Conservation (phyloP, 1,139 yeast genomes). For the Waltiozyma sp. region DNA sequence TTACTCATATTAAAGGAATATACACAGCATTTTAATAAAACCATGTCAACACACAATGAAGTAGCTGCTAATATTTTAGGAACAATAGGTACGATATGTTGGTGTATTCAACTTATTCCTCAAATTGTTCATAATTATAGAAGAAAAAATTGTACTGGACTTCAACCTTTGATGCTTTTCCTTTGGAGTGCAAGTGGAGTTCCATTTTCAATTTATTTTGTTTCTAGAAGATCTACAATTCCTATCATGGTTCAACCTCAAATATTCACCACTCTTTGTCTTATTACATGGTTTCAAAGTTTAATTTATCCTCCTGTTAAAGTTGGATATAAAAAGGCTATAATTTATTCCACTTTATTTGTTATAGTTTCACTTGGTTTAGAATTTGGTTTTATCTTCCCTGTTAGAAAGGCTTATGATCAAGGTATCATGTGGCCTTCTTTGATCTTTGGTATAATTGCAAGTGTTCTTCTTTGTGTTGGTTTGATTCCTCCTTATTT, state of each 20-base stretch:
- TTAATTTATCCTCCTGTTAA: constrained; percentile 61
- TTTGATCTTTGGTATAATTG: constrained; percentile 57
- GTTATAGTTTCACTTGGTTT: constrained; percentile 38
- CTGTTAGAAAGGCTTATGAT: constrained; percentile 44
- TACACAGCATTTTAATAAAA: no score
- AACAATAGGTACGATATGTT: constrained; percentile 69
- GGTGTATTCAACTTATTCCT: constrained; percentile 80
- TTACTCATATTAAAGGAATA: no score
- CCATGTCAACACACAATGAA: not conserved
- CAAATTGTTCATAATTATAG: constrained; percentile 61
- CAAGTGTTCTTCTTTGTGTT: constrained; percentile 54
- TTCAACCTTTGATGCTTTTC: constrained; percentile 66
- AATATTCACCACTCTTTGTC: constrained; percentile 54
- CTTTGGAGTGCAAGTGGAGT: constrained; percentile 70
- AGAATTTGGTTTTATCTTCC: constrained; percentile 55
- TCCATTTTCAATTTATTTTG: constrained; percentile 67
- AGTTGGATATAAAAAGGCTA: constrained; percentile 25
- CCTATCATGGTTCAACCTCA: constrained; percentile 75
- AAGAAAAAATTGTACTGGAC: constrained; percentile 63
- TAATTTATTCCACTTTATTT: constrained; percentile 25
- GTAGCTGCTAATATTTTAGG: constrained; percentile 58
- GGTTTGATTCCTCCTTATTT: constrained; percentile 82
- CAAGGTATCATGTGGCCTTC: constrained; percentile 54
- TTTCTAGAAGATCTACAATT: constrained; percentile 52
- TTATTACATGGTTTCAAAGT: constrained; percentile 53